A percentile compares a stretch with the other conserved stretches of the same genome.
phyloP scores from a whole-genome alignment of 73 alveolate species.

The Durusdinium trenchii region DNA sequence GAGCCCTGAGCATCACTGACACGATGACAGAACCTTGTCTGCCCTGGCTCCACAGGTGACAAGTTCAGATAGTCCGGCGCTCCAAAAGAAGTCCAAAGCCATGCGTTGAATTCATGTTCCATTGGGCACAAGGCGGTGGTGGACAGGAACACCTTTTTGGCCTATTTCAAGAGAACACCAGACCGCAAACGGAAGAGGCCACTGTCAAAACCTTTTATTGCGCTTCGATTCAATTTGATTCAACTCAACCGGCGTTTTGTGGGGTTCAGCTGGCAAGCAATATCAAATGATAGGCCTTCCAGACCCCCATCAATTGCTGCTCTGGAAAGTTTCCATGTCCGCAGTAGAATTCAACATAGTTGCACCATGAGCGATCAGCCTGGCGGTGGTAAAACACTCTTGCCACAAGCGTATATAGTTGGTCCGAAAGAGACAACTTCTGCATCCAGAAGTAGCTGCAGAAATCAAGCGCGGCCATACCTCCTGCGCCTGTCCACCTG shows the following conservation, averaged over 20 bases:
- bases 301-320: neutral
- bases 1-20: neutral
- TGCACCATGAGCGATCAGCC: neutral
- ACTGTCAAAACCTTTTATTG: too few species aligned
- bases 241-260: too few species aligned
- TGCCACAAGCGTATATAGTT: neutral
- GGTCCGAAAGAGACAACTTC: neutral
- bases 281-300: neutral
- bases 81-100: neutral
- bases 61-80: neutral
- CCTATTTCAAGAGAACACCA: neutral
- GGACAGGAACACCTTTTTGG: neutral
- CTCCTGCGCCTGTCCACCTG: neutral
- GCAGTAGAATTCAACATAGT: neutral
- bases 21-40: neutral
- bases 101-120: neutral
- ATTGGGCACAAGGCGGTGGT: neutral
- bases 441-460: neutral
- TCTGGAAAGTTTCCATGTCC: neutral
- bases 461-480: neutral
- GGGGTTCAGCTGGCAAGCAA: too few species aligned
- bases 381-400: neutral
- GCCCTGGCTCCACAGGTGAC: neutral
- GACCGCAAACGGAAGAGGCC: neutral
- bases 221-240: too few species aligned